Conservation (phyloP, 2,329 filamentous ascomycete species). For the Cytospora leucostoma region DNA sequence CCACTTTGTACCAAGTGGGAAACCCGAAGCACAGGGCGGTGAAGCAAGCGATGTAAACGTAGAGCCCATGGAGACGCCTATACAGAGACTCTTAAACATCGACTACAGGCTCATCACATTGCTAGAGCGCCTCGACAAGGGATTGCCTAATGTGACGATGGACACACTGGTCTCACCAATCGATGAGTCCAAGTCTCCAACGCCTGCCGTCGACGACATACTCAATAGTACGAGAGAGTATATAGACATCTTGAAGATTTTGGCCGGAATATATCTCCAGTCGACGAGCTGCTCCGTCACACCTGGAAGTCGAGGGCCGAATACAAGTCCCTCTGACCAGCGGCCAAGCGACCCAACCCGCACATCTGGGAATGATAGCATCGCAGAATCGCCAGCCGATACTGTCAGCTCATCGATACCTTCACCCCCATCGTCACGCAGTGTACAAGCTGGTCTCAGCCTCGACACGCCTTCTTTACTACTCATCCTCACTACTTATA, state of each 20-base stretch:
- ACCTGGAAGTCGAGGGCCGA: background rate
- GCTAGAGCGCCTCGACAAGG: background rate
- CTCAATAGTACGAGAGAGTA: background rate
- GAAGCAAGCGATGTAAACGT: background rate
- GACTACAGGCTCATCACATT: background rate
- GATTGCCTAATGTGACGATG: background rate
- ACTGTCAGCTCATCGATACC: background rate
- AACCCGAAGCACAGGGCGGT: background rate
- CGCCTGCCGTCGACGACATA: background rate
- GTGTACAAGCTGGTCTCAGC: no score
- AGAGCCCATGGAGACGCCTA: background rate
- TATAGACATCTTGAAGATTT: background rate
- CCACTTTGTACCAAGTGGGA: background rate
- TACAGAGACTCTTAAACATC: background rate
- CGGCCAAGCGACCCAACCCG: background rate
- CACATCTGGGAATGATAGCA: background rate
- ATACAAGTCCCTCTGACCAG: background rate
- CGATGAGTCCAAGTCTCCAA: background rate
- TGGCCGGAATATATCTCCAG: background rate
- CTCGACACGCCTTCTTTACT: slow-evolving; percentile 1
- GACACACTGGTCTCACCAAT: background rate
- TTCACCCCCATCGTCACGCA: background rate
- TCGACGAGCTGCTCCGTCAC: no score
- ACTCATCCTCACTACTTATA: background rate
- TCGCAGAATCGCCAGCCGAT: background rate